A percentile compares a stretch with the other conserved stretches of the same genome.
Conservation (phyloP, 352 stramenopile species). For the Pythium dissotocum region DNA sequence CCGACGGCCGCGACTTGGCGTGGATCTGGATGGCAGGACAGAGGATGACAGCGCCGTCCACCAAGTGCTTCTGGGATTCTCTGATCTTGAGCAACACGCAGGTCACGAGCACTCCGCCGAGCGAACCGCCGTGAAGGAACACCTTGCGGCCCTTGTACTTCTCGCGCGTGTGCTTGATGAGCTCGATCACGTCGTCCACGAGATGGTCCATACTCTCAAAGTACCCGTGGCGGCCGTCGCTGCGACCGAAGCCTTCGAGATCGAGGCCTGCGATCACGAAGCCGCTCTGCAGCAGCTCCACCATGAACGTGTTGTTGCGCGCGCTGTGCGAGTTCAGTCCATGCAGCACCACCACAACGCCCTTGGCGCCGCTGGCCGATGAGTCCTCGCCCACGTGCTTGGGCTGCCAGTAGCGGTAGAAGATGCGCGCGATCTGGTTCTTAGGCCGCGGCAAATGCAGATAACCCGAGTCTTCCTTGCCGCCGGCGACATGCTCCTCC, state of each 20-base stretch:
- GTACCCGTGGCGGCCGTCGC: conserved; percentile 74
- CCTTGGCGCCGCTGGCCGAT: conserved; percentile 30
- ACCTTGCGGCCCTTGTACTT: conserved; percentile 70
- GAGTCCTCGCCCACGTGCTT: conserved; percentile 36
- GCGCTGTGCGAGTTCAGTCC: conserved; percentile 80
- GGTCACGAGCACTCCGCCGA: conserved; percentile 69
- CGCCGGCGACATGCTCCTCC: conserved; percentile 40
- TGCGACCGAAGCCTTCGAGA: conserved; percentile 76
- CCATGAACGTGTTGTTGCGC: conserved; percentile 76
- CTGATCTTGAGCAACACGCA: conserved; percentile 51
- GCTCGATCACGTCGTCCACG: conserved; percentile 67
- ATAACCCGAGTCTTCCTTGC: conserved; percentile 53
- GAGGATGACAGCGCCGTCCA: conserved; percentile 71
- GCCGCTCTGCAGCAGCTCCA: conserved; percentile 56
- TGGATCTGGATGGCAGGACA: conserved; percentile 76
- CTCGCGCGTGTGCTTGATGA: conserved; percentile 51
- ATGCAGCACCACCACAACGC: conserved; percentile 73
- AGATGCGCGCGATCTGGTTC: conserved; percentile 47
- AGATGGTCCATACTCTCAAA: conserved; percentile 63
- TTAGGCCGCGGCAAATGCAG: conserved; percentile 42
- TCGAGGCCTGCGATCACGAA: conserved; percentile 72
- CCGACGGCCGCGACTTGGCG: conserved; percentile 46
- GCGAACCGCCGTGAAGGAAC: conserved; percentile 72
- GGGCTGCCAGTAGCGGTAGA: conserved; percentile 76
- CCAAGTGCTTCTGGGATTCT: conserved; percentile 33